phyloP scores from a whole-genome alignment of 129 eudicot species.

The carrot (Daucus carota) region DNA sequence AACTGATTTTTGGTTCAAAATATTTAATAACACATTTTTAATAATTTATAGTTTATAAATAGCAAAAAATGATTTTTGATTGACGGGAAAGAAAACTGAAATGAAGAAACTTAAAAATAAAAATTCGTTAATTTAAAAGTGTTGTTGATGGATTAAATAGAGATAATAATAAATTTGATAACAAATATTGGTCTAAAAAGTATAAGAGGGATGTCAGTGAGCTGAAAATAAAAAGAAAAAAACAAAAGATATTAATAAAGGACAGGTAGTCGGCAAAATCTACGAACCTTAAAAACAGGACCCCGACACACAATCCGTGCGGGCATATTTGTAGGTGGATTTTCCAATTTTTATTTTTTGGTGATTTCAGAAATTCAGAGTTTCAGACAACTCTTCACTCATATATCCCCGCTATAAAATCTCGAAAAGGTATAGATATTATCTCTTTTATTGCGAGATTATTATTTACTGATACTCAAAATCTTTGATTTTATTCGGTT shows the following conservation, averaged over 20 bases:
- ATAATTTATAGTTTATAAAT: too few relatives aligned
- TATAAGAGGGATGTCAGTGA: not conserved
- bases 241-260: not conserved
- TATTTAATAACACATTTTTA: too few relatives aligned
- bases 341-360: not conserved
- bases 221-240: not conserved
- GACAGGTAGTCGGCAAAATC: not conserved
- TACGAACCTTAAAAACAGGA: not conserved
- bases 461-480: not conserved
- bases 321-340: not conserved
- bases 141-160: too few relatives aligned
- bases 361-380: too few relatives aligned
- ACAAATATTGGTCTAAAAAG: not conserved
- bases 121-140: too few relatives aligned
- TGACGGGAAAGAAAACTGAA: too few relatives aligned
- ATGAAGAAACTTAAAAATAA: too few relatives aligned
- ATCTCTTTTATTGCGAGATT: too few relatives aligned
- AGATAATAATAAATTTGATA: too few relatives aligned
- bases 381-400: slow-evolving; percentile 4
- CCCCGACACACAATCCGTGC: slow-evolving; percentile 2
- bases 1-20: too few relatives aligned
- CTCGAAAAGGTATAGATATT: not conserved
- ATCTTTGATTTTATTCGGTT: not conserved
- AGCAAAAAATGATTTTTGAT: too few relatives aligned
- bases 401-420: too few relatives aligned